A percentile compares a stretch with the other conserved stretches of the same genome.
These are phyloP conservation scores for Lachancea meyersii DNA, from an alignment of 805 yeast genomes.

Conservation along the genomic window DNA sequence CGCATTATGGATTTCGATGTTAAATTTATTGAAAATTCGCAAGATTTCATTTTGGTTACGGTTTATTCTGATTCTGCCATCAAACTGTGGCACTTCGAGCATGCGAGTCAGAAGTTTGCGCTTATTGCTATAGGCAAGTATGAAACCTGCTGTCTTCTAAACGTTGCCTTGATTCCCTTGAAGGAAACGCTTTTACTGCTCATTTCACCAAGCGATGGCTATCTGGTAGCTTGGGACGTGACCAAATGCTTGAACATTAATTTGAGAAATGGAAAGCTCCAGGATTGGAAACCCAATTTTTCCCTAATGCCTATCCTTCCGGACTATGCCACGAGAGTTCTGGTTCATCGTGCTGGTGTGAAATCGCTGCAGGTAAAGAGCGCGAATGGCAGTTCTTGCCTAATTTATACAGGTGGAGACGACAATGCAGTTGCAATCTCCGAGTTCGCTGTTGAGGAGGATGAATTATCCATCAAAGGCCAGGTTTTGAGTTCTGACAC, in stretches of 20 bases:
- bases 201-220: slow-evolving; percentile 81
- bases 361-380: slow-evolving; percentile 46
- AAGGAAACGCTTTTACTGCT: slow-evolving; percentile 35
- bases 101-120: slow-evolving; percentile 34
- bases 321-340: slow-evolving; percentile 33
- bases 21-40: slow-evolving; percentile 32
- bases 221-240: slow-evolving; percentile 55
- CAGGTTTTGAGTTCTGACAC: slow-evolving; percentile 34
- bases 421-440: slow-evolving; percentile 65
- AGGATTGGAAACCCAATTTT: neutral
- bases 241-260: slow-evolving; percentile 16
- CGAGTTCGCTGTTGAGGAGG: slow-evolving; percentile 29
- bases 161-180: slow-evolving; percentile 42
- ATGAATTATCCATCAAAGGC: slow-evolving; percentile 8
- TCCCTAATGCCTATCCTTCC: slow-evolving; percentile 10
- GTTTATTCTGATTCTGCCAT: slow-evolving; percentile 84
- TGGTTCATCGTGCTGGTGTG: slow-evolving; percentile 80
- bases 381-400: slow-evolving; percentile 13
- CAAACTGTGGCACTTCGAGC: slow-evolving; percentile 53
- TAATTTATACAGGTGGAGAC: slow-evolving; percentile 80
- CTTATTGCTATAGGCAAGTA: slow-evolving; percentile 47
- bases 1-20: slow-evolving; percentile 82
- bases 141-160: slow-evolving; percentile 70
- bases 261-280: neutral
- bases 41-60: slow-evolving; percentile 40